Conservation (phyloP, 2,329 filamentous ascomycete genomes). For the Lachnellula willkommii region DNA sequence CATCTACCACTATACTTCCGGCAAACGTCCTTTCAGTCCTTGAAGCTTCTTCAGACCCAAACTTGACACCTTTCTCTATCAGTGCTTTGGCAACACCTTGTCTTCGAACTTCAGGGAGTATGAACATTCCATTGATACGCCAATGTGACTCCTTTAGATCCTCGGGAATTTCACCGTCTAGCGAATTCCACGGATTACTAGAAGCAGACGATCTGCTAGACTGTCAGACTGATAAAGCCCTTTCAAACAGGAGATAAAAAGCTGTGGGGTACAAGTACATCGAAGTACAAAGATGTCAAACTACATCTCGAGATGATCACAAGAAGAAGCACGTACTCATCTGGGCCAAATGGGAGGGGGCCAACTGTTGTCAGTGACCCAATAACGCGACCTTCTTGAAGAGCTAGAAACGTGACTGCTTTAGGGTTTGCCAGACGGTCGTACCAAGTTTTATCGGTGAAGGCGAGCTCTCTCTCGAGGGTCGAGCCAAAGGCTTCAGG, state of each 20-base stretch:
- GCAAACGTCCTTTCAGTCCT: slow-evolving; percentile 21
- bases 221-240: background rate
- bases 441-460: slow-evolving; percentile 35
- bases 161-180: background rate
- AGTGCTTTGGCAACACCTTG: slow-evolving; percentile 34
- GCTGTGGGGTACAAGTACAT: background rate
- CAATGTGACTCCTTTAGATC: slow-evolving; percentile 22
- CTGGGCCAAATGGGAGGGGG: slow-evolving; percentile 23
- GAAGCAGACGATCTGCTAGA: background rate
- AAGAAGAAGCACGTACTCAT: slow-evolving; percentile 8
- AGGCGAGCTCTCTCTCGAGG: slow-evolving; percentile 33
- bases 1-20: slow-evolving; percentile 33
- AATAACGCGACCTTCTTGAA: slow-evolving; percentile 27
- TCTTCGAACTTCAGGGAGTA: slow-evolving; percentile 33
- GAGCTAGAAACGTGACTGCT: slow-evolving; percentile 33
- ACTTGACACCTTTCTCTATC: slow-evolving; percentile 27
- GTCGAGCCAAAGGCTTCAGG: slow-evolving; percentile 36
- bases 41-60: slow-evolving; percentile 25
- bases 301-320: background rate
- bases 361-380: slow-evolving; percentile 32
- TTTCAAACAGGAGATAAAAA: no score
- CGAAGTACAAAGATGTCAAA: background rate
- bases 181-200: slow-evolving; percentile 18
- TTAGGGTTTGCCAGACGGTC: slow-evolving; percentile 33
- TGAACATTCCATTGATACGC: slow-evolving; percentile 37